These are phyloP conservation scores for Albizia julibrissin DNA, from an alignment of 306 rosid species.

Conservation along the genomic window DNA sequence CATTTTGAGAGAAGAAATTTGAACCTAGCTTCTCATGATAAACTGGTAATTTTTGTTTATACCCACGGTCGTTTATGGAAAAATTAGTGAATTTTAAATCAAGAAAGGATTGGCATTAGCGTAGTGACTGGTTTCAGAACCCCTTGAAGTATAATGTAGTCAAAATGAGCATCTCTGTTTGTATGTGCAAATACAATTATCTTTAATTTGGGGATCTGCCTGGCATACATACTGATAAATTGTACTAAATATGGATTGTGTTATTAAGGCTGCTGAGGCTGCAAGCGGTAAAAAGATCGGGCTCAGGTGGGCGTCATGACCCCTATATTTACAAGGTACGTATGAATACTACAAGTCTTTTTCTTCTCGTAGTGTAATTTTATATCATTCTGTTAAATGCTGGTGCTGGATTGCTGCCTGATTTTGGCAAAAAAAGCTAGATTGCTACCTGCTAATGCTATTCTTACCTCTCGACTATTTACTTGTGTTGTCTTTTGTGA, in stretches of 20 bases:
- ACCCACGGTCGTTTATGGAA: neutral
- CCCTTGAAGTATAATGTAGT: neutral
- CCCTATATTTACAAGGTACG: slow-evolving; percentile 64
- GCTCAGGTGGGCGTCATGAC: slow-evolving; percentile 71
- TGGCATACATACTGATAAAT: neutral
- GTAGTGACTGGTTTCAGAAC: neutral
- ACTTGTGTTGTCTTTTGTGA: neutral
- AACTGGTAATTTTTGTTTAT: neutral
- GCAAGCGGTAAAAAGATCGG: slow-evolving; percentile 64
- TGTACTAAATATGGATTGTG: neutral
- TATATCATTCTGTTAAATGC: neutral
- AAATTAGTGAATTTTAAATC: neutral
- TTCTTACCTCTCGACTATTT: slow-evolving; percentile 5
- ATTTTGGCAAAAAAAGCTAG: neutral
- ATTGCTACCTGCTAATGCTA: slow-evolving; percentile 7
- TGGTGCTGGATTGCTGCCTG: slow-evolving; percentile 9
- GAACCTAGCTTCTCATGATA: slow-evolving; percentile 1
- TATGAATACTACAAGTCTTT: neutral
- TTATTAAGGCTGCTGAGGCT: slow-evolving; percentile 51
- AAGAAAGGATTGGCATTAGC: neutral
- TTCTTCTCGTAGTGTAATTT: neutral
- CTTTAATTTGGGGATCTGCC: neutral
- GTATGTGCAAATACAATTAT: neutral
- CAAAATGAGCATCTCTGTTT: neutral
- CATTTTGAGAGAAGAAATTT: neutral